Base-by-base conservation (phyloP, 164 flowering plant species). In the Magnolia kwangsiensis region DNA sequence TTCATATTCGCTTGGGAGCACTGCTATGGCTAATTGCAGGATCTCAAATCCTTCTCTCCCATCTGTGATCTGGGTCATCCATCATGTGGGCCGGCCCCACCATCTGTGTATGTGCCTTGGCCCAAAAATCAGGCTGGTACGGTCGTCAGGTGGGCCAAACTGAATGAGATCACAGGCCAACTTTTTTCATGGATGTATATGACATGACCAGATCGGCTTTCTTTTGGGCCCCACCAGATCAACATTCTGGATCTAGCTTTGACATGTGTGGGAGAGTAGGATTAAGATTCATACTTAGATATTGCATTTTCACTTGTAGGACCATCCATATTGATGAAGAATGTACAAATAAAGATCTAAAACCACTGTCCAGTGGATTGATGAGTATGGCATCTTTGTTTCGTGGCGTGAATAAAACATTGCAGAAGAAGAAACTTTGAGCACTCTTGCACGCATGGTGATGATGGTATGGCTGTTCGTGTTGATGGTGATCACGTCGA, bases 381-480 rank as follows among this genome's bases (percentile, higher is more conserved):
- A 55, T 55, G 61, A 55, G 3, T 11, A 55, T 55, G 18, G 14
- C 1, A 55, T 55, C 16, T 16, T 55, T 55, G 61, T 55, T 55
- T 8, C 61, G 3, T 55, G 61, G 61, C 18, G 61, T 55, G 61
- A 55, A 55, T 13, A 63, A 74, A 29, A n/a, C 29, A 78, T 80
- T 67, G 51, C 93, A 93, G 98, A 86, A 73, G 96, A 91, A 84
- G 75, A 69, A 37, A 88, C 91, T 0, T 78, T 88, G 69, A 93
- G 94, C 79, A 70, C 87, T 11, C 88, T 91, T 3, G 92, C 88
- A 45, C 87, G 92, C 66, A 37, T 93, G 81, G 94, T 93, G 51
- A 86, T 93, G 89, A 85, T 90, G 74, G 86, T 91, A 6, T 91
- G 96, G 98, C 92, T 93, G 72, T 93, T 93, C 81, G 73, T 90